phyloP scores from a whole-genome alignment of 2,329 filamentous ascomycete genomes.

The Aspergillus sp. region DNA sequence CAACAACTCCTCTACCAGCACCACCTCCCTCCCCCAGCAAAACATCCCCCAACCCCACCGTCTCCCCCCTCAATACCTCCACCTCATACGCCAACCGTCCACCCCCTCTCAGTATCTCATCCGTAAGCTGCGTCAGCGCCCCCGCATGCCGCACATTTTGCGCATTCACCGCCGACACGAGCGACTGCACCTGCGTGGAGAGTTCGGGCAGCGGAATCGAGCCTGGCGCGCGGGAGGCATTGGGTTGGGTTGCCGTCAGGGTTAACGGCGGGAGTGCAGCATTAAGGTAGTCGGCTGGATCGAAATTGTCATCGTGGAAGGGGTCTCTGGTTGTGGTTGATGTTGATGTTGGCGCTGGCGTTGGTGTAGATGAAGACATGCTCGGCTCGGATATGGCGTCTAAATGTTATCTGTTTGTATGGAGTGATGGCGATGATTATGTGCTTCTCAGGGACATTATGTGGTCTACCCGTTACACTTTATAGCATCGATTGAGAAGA shows the following conservation, averaged over 20 bases:
- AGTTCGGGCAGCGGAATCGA: conserved; percentile 63
- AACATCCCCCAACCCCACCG: conserved; percentile 68
- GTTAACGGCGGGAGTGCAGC: conserved; percentile 61
- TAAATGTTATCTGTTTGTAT: conserved; percentile 7
- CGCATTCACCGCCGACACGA: conserved; percentile 80
- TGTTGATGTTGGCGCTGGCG: conserved; percentile 1
- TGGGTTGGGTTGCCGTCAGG: conserved; percentile 36
- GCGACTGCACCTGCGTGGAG: conserved; percentile 69
- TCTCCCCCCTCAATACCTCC: conserved; percentile 83
- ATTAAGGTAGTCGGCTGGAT: conserved; percentile 80
- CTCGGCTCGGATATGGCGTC: conserved; percentile 7
- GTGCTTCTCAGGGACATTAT: conserved; percentile 1
- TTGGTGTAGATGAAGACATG: conserved; percentile 21
- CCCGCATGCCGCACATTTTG: conserved; percentile 76
- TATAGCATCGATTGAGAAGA: conserved; percentile 5
- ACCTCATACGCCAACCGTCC: conserved; percentile 89
- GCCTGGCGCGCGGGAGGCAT: conserved; percentile 34
- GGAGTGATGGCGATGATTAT: conserved; percentile 5
- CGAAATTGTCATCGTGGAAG: conserved; percentile 59
- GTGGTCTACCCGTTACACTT: conserved; percentile 2
- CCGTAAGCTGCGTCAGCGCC: conserved; percentile 78
- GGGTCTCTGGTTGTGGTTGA: conserved; percentile 58
- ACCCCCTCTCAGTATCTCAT: conserved; percentile 86
- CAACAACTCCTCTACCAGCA: conserved; percentile 29
- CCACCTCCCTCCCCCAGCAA: conserved; percentile 58